Conservation (phyloP, 1,139 yeast species). For the Blastobotrys aristatus region DNA sequence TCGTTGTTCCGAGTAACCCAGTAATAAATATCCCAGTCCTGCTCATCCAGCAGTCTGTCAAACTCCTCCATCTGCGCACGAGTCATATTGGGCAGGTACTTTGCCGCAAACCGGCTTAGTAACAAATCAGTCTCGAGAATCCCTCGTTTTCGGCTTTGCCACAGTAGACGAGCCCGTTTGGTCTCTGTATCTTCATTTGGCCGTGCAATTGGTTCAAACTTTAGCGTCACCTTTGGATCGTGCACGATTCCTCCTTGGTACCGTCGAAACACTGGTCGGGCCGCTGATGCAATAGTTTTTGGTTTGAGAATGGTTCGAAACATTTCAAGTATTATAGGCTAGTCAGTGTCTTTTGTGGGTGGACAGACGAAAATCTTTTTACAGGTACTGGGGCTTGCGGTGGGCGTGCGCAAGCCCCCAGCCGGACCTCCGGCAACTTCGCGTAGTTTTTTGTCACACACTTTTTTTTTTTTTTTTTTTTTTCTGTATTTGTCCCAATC, state of each 20-base stretch:
- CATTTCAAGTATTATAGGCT: neutral
- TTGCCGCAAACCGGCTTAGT: slow-evolving; percentile 78
- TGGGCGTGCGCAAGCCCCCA: too few species aligned
- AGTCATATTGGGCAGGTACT: slow-evolving; percentile 55
- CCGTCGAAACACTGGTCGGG: neutral
- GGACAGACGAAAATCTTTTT: too few species aligned
- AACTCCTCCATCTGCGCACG: slow-evolving; percentile 74
- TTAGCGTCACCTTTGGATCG: slow-evolving; percentile 25
- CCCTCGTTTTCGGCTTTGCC: slow-evolving; percentile 94
- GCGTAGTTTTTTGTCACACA: neutral
- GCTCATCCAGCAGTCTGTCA: slow-evolving; percentile 78
- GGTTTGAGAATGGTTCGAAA: neutral
- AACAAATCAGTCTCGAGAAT: slow-evolving; percentile 88
- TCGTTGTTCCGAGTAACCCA: slow-evolving; percentile 89
- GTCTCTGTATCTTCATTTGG: slow-evolving; percentile 64
- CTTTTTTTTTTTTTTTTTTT: slow-evolving; percentile 3
- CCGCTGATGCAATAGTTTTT: neutral
- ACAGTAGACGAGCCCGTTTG: slow-evolving; percentile 79
- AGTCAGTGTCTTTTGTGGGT: too few species aligned
- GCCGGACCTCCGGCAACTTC: neutral
- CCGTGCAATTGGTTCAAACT: slow-evolving; percentile 72
- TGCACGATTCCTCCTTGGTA: neutral
- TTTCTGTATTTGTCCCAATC: neutral
- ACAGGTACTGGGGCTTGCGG: too few species aligned
- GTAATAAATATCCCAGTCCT: slow-evolving; percentile 97